phyloP scores from a whole-genome alignment of 768 basidiomycete species.

The Pleurotus ostreatus region DNA sequence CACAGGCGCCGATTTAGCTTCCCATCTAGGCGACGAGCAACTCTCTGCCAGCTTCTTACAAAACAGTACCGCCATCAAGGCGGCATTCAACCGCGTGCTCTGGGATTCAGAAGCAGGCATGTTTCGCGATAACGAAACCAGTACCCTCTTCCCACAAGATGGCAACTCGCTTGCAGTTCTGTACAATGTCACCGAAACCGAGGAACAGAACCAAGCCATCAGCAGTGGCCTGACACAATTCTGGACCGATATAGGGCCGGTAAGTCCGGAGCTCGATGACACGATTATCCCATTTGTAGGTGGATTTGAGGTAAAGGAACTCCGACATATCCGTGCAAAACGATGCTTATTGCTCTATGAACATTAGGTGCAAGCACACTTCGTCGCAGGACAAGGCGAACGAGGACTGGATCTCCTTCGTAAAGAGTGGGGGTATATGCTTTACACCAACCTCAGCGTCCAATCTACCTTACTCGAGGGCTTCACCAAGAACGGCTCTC shows the following conservation, averaged over 20 bases:
- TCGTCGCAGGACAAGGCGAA: slow-evolving; percentile 39
- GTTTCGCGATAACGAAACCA: slow-evolving; percentile 43
- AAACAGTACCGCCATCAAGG: slow-evolving; percentile 36
- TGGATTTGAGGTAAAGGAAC: slow-evolving; percentile 37
- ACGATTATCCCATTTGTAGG: slow-evolving; percentile 51
- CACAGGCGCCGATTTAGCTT: slow-evolving; percentile 32
- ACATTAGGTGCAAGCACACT: slow-evolving; percentile 44
- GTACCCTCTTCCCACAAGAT: slow-evolving; percentile 42
- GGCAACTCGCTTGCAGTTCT: slow-evolving; percentile 45
- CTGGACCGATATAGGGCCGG: slow-evolving; percentile 45
- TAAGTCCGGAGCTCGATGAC: slow-evolving; percentile 46
- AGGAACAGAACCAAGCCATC: slow-evolving; percentile 34
- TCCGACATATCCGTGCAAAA: too few relatives aligned
- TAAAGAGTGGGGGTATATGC: slow-evolving; percentile 49
- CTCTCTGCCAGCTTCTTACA: slow-evolving; percentile 22
- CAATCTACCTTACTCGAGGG: slow-evolving; percentile 41
- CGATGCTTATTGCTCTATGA: too few relatives aligned
- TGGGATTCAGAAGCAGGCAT: slow-evolving; percentile 40
- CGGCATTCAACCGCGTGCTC: slow-evolving; percentile 35
- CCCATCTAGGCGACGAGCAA: slow-evolving; percentile 18
- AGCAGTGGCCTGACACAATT: slow-evolving; percentile 40
- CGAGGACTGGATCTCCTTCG: slow-evolving; percentile 42
- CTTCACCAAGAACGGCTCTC: slow-evolving; percentile 42
- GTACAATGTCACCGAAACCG: slow-evolving; percentile 38
- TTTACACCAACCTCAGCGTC: slow-evolving; percentile 38